Evolutionary conservation across 1,139 yeast genomes (phyloP), one percentile per base, ranked within the genome.

Genomic region (Magnusiomyces paraingens): DNA sequence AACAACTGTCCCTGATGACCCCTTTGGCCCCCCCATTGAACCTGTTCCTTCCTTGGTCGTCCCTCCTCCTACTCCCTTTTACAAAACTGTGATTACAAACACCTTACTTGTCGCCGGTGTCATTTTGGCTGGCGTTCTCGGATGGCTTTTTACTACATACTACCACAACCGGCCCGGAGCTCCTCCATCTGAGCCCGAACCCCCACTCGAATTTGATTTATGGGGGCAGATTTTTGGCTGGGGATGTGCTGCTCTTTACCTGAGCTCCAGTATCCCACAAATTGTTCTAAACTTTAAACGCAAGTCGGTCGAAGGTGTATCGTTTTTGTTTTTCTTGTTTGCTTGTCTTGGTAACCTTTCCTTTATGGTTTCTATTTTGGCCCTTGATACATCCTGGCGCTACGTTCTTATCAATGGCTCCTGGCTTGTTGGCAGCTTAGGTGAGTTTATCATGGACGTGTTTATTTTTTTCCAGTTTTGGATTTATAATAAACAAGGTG

Each of bases 321-420:
- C 95, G 29, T 89, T 91, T 67, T 76, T 91, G 77, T 91, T 91
- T 70, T 91, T 91, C 71, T 73, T 90, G 42, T 90, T 91, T 75
- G 97, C 98, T 39, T 89, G 96, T 67, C 73, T 91, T 57, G 98
- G 98, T 49, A 91, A 91, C 68, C 75, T 87, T 66, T 88, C 96
- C 0, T 91, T 89, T 63, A 96, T 91, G 44, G 78, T 88, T 29
- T 86, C 95, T 15, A 91, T 91, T 55, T 72, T 91, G 52, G 87
- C 90, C 49, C 64, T 62, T 53, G 89, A 88, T 61, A 74, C 83
- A 53, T 83, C 89, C 55, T 75, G 78, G 67, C 74, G 80, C 57
- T 91, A 88, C 62, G 69, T 91, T 42, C 68, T 87, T 66, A 85
- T 91, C 50, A 93, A 91, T 68, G 81, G 90, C 6, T 85, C 95